phyloP scores from a whole-genome alignment of 2,329 filamentous ascomycete genomes.

The Paecilomyces dactylethromorphus region DNA sequence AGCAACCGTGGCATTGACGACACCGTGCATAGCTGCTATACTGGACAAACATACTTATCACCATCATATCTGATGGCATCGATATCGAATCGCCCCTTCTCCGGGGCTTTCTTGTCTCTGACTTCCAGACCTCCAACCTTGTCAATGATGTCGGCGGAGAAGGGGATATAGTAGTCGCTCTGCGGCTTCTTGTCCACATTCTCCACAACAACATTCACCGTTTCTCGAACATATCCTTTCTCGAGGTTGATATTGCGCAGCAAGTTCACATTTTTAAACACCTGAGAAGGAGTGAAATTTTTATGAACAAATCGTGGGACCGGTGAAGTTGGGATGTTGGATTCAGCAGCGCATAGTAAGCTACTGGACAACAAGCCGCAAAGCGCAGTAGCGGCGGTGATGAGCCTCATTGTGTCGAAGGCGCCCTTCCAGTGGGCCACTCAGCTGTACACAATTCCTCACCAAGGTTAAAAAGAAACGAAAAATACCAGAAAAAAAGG shows the following conservation, averaged over 20 bases:
- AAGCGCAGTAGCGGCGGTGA: conserved; percentile 29
- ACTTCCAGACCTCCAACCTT: conserved; percentile 83
- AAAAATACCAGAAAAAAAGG: conserved; percentile 8
- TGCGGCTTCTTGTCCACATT: conserved; percentile 75
- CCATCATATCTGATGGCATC: conserved; percentile 60
- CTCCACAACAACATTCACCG: conserved; percentile 88
- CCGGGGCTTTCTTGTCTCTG: conserved; percentile 78
- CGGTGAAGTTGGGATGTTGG: conserved; percentile 19
- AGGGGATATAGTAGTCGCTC: conserved; percentile 84
- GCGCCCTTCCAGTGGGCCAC: conserved; percentile 19
- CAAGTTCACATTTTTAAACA: conserved; percentile 90
- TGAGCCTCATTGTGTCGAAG: conserved; percentile 34
- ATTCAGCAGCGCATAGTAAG: conserved; percentile 24
- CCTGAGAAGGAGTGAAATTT: conserved; percentile 74
- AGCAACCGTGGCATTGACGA: conserved; percentile 9
- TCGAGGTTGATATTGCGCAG: conserved; percentile 87
- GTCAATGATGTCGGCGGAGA: conserved; percentile 67
- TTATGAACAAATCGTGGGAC: conserved; percentile 26
- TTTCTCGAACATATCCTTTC: conserved; percentile 85
- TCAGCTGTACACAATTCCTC: conserved; percentile 16
- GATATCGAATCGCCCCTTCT: conserved; percentile 60
- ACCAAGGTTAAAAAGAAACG: conserved; percentile 9
- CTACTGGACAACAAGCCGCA: conserved; percentile 27
- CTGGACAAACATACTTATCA: conserved; percentile 48
- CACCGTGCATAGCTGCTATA: conserved; percentile 26